Evolutionary conservation across 2,329 filamentous ascomycete species (phyloP), one percentile per base, ranked within the genome.

Genomic region (Apiospora phragmitis): DNA sequence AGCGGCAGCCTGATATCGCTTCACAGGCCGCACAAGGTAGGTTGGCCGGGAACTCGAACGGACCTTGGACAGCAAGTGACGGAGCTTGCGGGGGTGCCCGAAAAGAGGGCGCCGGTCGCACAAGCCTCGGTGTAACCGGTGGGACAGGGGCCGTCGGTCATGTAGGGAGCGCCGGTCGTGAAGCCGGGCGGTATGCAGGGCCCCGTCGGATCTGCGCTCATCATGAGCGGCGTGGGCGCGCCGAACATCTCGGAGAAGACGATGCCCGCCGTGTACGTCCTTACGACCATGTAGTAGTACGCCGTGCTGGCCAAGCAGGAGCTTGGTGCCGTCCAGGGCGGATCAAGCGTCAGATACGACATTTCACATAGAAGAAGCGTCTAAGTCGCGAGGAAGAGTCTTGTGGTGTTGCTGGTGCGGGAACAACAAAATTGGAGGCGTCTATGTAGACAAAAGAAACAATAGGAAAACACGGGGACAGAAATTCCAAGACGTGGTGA

Each of bases 101-200:
- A 45, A 29, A 67, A 67, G 8, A 29, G 29, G 35, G 65, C 35
- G 8, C 26, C 42, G 9, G 65, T 43, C 16, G 38, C 38, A 29
- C 65, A 67, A 26, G 65, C 65, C 42, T 67, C 65, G 35, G 41
- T 42, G 65, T 67, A 67, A 21, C 65, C 65, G 16, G 41, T 43
- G 42, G 65, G 65, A 32, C 65, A 67, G 16, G 42, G 65, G 24
- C 65, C 65, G n/a, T 67, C 65, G 38, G 65, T 67, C 65, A 67
- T 29, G 42, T 32, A 47, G 18, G 65, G 66, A 14, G 66, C 49
- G 8, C 21, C 41, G 7, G 66, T 49, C 16, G 66, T 68, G 26
- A 68, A 68, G 41, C 26, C 66, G 9, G 66, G 66, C 14, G 66
- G 66, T 35, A 68, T 49, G 29, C 66, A 68, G 16, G 66, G 43